phyloP scores from a whole-genome alignment of 805 yeast species.

The Candida parachauliodes region DNA sequence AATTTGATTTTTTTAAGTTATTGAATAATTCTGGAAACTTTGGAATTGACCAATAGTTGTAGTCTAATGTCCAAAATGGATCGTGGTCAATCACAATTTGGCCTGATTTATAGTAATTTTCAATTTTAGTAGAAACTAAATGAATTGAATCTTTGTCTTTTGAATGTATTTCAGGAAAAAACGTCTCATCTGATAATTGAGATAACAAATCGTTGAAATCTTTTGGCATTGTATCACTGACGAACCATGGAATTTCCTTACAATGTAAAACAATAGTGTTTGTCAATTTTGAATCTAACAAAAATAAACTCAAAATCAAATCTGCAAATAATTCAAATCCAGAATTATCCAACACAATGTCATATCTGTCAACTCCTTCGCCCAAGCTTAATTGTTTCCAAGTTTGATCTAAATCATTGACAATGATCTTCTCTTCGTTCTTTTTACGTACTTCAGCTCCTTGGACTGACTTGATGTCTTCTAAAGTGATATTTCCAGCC shows the following conservation, averaged over 20 bases:
- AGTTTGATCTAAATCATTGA: slow-evolving; percentile 67
- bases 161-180: slow-evolving; percentile 44
- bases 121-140: slow-evolving; percentile 19
- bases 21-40: slow-evolving; percentile 62
- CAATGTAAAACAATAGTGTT: slow-evolving; percentile 74
- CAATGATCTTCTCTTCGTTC: slow-evolving; percentile 73
- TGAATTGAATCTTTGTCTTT: slow-evolving; percentile 20
- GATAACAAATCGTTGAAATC: slow-evolving; percentile 62
- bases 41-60: slow-evolving; percentile 72
- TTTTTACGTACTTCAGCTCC: slow-evolving; percentile 83
- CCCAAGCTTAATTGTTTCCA: slow-evolving; percentile 47
- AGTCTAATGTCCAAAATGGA: slow-evolving; percentile 83
- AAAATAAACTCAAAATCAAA: slow-evolving; percentile 28
- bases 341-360: slow-evolving; percentile 85
- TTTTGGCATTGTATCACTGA: slow-evolving; percentile 86
- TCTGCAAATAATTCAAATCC: slow-evolving; percentile 82
- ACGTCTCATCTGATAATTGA: slow-evolving; percentile 49
- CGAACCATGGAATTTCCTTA: slow-evolving; percentile 95
- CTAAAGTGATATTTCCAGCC: slow-evolving; percentile 77
- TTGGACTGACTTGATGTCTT: slow-evolving; percentile 87
- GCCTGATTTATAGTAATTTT: slow-evolving; percentile 16
- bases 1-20: slow-evolving; percentile 58
- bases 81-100: slow-evolving; percentile 40
- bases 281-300: slow-evolving; percentile 64
- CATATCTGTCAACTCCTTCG: slow-evolving; percentile 45